A percentile compares a stretch with the other conserved stretches of the same genome.
Evolutionary conservation across 1,284 basidiomycete genomes (phyloP).

Genomic region (Heliocybe sulcata): DNA sequence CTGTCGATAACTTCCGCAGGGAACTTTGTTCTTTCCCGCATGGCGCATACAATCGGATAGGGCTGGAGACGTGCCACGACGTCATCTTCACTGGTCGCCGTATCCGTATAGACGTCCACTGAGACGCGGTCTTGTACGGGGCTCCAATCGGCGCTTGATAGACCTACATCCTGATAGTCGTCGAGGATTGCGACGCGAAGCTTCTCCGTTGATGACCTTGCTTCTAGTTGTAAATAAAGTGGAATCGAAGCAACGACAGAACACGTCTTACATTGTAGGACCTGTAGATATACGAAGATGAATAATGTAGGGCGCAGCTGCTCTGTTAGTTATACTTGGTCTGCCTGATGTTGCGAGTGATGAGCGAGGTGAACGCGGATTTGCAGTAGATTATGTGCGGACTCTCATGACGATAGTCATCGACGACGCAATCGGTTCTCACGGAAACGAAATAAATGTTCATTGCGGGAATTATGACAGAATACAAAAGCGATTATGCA

Average conservation of each 20-base stretch:
- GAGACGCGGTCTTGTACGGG: constrained; percentile 27
- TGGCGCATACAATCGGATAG: constrained; percentile 55
- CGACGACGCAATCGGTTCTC: neutral
- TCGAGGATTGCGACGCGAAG: constrained; percentile 48
- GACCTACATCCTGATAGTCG: constrained; percentile 52
- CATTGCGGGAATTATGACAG: neutral
- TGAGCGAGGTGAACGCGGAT: too few species aligned
- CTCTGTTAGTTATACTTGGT: too few species aligned
- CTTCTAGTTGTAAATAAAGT: neutral
- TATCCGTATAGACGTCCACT: constrained; percentile 44
- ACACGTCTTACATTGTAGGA: too few species aligned
- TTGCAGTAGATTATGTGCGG: neutral
- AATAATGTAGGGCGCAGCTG: too few species aligned
- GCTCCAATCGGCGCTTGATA: constrained; percentile 46
- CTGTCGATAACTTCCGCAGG: constrained; percentile 37
- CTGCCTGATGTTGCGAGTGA: too few species aligned
- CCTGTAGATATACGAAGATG: too few species aligned
- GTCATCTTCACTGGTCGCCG: constrained; percentile 40
- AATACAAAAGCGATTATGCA: constrained; percentile 25
- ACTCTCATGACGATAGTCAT: neutral
- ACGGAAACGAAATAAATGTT: neutral
- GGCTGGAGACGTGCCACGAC: constrained; percentile 41
- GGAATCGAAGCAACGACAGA: too few species aligned
- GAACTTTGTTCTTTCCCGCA: constrained; percentile 63
- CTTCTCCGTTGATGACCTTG: constrained; percentile 6